Percentiles rank a stretch among this genome's conserved stretches.
phyloP scores from a whole-genome alignment of 305 asterid species.

The Nicotiana rustica region DNA sequence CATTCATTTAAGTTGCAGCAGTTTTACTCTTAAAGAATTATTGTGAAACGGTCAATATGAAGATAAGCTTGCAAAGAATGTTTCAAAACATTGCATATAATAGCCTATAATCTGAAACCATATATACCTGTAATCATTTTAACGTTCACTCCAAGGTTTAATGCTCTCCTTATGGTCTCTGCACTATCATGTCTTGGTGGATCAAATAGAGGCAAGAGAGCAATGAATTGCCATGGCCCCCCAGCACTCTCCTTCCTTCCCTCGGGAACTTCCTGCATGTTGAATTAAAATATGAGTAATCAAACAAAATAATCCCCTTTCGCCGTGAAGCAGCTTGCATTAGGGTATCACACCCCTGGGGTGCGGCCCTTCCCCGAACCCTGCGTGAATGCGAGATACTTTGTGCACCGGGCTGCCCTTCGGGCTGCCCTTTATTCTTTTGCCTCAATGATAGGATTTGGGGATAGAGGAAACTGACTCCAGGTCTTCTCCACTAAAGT shows the following conservation, averaged over 20 bases:
- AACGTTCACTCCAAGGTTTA: slow-evolving; percentile 55
- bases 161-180: slow-evolving; percentile 53
- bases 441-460: neutral
- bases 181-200: slow-evolving; percentile 59
- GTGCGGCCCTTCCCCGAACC: too few species aligned
- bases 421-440: too few species aligned
- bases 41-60: neutral
- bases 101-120: slow-evolving; percentile 8
- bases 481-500: neutral
- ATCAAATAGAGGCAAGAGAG: slow-evolving; percentile 54
- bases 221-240: slow-evolving; percentile 55
- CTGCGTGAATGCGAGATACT: too few species aligned
- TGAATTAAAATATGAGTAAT: neutral
- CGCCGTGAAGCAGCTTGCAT: too few species aligned
- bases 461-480: neutral
- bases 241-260: slow-evolving; percentile 55
- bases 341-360: too few species aligned
- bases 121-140: slow-evolving; percentile 54
- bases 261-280: slow-evolving; percentile 50
- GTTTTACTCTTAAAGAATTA: too few species aligned
- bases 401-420: too few species aligned
- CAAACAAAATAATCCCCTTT: neutral
- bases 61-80: neutral
- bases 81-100: neutral
- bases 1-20: neutral